Base-by-base conservation (phyloP, 352 stramenopile species). In the Globisporangium nagaii region DNA sequence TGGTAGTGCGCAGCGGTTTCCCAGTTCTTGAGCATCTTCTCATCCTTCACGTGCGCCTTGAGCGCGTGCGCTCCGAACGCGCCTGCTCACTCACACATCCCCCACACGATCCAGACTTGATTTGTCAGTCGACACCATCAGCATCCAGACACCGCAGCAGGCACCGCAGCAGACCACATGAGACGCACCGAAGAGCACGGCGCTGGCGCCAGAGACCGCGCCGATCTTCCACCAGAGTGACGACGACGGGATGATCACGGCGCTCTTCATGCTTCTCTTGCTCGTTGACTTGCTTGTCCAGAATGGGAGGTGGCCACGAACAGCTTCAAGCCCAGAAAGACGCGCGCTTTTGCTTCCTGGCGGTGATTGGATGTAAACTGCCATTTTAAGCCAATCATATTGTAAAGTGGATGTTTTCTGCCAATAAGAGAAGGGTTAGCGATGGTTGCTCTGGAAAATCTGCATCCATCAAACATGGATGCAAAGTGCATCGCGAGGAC, bases 11-110 rank as follows among this genome's bases (percentile, higher is more conserved):
- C 70, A 1, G 79, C 84, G 0, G 81, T 92, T 55, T 90, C 78
- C 84, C 84, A 94, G 59, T 79, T 91, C 71, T 94, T 92, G 58
- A 91, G 63, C 59, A 91, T 69, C 58, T 88, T 77, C 24, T 79
- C 77, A 48, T 94, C 79, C 56, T 75, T 87, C 30, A 92, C 69
- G 34, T 59, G 69, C 27, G 63, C 63, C 65, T 90, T 73, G 39
- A 94, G 63, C 13, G 65, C 81, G 46, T 94, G 84, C 17, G 84
- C 81, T 31, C 84, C 84, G 48, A 94, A 94, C 39, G 84, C 79
- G 7, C 81, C 84, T 93, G 48, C 15, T n/a, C 11, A 28, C 34
- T 15, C 19, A 13, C 15, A 30, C 12, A 41, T 32, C 42, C 25
- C 51, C 34, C 30, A 49, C 4, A 49, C 27, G 39, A 40, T 20